Evolutionary conservation across 345 rosid species (phyloP).

Genomic region (Arabidopsis arenosa): DNA sequence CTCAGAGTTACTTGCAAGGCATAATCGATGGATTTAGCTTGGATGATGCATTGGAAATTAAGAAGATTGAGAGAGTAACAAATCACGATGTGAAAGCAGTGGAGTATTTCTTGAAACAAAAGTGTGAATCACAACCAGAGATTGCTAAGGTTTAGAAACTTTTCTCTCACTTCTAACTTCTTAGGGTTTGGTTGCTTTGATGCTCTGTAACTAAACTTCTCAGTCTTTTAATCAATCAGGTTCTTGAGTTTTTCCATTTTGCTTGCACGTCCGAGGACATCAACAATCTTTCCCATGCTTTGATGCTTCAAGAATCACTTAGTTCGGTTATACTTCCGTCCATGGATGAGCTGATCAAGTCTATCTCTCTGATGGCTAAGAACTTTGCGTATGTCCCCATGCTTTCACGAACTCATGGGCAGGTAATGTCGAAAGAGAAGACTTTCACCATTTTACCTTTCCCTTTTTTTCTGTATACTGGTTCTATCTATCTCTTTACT

Average conservation of each 20-base stretch:
- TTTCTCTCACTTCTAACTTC: neutral
- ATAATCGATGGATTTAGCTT: conserved; percentile 66
- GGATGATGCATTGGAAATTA: conserved; percentile 81
- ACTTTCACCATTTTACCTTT: neutral
- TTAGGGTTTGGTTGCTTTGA: conserved; percentile 3
- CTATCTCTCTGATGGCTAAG: conserved; percentile 63
- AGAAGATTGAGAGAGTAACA: conserved; percentile 78
- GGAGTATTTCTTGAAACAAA: conserved; percentile 91
- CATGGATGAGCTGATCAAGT: conserved; percentile 75
- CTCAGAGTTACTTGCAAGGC: conserved; percentile 64
- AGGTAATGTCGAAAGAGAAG: conserved; percentile 54
- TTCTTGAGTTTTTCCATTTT: conserved; percentile 93
- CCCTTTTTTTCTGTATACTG: neutral
- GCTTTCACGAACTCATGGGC: conserved; percentile 99
- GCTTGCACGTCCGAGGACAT: conserved; percentile 98
- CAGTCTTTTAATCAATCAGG: conserved; percentile 47
- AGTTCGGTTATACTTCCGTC: conserved; percentile 64
- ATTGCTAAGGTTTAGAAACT: conserved; percentile 64
- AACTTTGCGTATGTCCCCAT: conserved; percentile 71
- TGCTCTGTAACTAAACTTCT: neutral
- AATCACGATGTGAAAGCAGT: conserved; percentile 97
- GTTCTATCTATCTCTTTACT: conserved; percentile 12
- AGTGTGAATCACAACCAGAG: conserved; percentile 80
- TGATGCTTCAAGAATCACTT: conserved; percentile 87
- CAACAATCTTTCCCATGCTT: conserved; percentile 88